Conservation (phyloP, 2,329 filamentous ascomycete species). For the Sarocladiaceae sp. region DNA sequence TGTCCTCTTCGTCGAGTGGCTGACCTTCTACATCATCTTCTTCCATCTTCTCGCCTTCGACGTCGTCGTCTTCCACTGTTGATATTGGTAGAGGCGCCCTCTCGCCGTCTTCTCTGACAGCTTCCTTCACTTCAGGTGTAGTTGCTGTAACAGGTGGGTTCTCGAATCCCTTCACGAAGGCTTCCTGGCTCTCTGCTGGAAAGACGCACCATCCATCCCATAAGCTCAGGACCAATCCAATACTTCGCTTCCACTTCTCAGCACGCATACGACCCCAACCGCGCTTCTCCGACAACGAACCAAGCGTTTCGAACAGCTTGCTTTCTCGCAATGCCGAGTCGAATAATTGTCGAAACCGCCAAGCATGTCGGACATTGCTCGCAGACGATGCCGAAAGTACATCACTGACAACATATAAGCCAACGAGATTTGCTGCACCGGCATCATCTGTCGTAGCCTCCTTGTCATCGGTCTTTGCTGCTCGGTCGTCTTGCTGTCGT, state of each 20-base stretch:
- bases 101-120: constrained; percentile 19
- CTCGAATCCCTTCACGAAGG: constrained; percentile 67
- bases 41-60: constrained; percentile 31
- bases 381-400: constrained; percentile 74
- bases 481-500: constrained; percentile 27
- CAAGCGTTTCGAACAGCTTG: constrained; percentile 71
- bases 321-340: constrained; percentile 65
- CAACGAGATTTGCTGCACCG: constrained; percentile 72
- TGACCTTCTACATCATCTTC: constrained; percentile 48
- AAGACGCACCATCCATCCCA: constrained; percentile 75
- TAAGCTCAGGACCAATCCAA: constrained; percentile 62
- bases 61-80: constrained; percentile 35
- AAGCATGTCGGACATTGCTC: constrained; percentile 75
- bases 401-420: constrained; percentile 72
- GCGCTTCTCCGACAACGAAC: constrained; percentile 65
- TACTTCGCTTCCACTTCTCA: constrained; percentile 79
- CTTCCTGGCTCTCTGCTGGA: constrained; percentile 66
- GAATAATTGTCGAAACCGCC: constrained; percentile 80
- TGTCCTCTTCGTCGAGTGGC: constrained; percentile 36
- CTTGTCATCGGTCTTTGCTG: constrained; percentile 1
- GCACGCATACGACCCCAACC: constrained; percentile 77
- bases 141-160: constrained; percentile 52
- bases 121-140: constrained; percentile 18
- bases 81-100: constrained; percentile 13
- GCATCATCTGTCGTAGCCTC: constrained; percentile 45